Base-by-base conservation (phyloP, 1,139 yeast genomes). In the Suhomyces bokatorum region DNA sequence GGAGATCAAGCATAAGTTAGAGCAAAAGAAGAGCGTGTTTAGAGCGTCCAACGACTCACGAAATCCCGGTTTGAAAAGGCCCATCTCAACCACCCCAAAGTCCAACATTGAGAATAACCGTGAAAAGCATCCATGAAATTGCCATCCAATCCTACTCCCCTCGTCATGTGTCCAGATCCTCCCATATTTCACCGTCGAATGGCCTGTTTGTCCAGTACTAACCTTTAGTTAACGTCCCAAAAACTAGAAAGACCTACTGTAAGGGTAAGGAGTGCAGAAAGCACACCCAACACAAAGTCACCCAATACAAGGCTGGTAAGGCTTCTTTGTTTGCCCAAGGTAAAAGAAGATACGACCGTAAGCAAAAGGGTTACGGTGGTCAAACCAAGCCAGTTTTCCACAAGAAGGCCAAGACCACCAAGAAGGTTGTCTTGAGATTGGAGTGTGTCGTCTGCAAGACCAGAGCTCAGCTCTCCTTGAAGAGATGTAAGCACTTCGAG, bases 331-430 rank as follows among this genome's bases (percentile, higher is more conserved):
- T 84, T 75, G 97, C 98, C 66, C 98, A 93, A 83, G 99, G 99
- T 86, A 95, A 95, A 91, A 89, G 99, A 85, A 91, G 99, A 84
- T 93, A 93, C 83, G 99, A 95, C 95, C 96, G 99, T 80, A 93
- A 93, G 82, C 99, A 93, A 83, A 77, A 88, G 71, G 99, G 99
- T 89, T 93, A 84, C 81, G 99, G 99, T 88, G 99, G 99, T 88
- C 99, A 93, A 83, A 93, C 99, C 81, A 93, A 90, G 85, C 99
- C 87, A 75, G 88, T 95, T 80, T 93, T 93, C 97, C 98, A 90
- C 89, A 93, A 93, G 87, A 95, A 93, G 80, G 99, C 99, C 67
- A 93, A 93, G 91, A 93, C 99, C 66, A 93, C 99, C 85, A 93
- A 93, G 90, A 93, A 93, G 87, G 97, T 93, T 75, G 99, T 93